phyloP scores from a whole-genome alignment of 768 basidiomycete genomes.

The Clathrus columnatus region DNA sequence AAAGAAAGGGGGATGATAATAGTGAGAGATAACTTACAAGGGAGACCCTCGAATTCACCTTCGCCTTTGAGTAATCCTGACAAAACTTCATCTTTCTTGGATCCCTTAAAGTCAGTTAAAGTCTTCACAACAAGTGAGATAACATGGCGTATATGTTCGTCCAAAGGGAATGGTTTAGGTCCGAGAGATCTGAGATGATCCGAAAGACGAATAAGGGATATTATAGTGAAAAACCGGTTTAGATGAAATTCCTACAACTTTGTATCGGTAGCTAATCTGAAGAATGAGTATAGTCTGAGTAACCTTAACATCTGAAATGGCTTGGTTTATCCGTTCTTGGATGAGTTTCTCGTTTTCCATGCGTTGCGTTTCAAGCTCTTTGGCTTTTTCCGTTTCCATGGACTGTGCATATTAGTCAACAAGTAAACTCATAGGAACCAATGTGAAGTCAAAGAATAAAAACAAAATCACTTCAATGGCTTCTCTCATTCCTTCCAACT shows the following conservation, averaged over 20 bases:
- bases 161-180: slow-evolving; percentile 34
- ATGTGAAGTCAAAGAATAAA: too few relatives aligned
- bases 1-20: slow-evolving; percentile 4
- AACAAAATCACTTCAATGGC: slow-evolving; percentile 81
- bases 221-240: slow-evolving; percentile 1
- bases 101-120: slow-evolving; percentile 49
- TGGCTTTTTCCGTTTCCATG: slow-evolving; percentile 54
- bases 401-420: slow-evolving; percentile 31
- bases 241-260: not conserved
- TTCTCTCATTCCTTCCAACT: slow-evolving; percentile 77
- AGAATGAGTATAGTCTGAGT: slow-evolving; percentile 4
- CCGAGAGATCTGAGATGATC: slow-evolving; percentile 40
- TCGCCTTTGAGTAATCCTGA: slow-evolving; percentile 47
- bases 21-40: slow-evolving; percentile 39
- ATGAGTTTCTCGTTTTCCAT: slow-evolving; percentile 49
- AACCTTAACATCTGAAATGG: slow-evolving; percentile 54
- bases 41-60: slow-evolving; percentile 53
- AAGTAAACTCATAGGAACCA: not conserved
- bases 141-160: slow-evolving; percentile 43
- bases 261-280: not conserved
- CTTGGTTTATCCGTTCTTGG: slow-evolving; percentile 43
- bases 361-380: slow-evolving; percentile 46
- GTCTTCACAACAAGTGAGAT: slow-evolving; percentile 44
- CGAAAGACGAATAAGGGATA: slow-evolving; percentile 44
- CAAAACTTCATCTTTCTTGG: slow-evolving; percentile 42